These are phyloP conservation scores for Phycomyces nitens DNA, from an alignment of 192 early-diverging fungal species.

Conservation along the genomic window DNA sequence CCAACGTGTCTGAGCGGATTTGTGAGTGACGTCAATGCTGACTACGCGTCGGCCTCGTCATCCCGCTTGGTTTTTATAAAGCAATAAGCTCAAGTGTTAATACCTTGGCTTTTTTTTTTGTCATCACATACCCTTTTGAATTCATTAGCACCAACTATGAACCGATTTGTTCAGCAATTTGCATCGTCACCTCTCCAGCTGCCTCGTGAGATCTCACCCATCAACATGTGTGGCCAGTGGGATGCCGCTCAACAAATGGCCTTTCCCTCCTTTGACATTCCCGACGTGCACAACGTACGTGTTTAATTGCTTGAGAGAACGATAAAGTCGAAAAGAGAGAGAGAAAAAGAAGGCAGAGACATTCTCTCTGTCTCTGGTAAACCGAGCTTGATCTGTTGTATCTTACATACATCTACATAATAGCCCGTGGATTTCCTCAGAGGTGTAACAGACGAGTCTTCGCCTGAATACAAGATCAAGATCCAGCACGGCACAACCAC, in stretches of 20 bases:
- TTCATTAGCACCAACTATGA: slow-evolving; percentile 8
- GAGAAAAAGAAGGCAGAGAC: too few species aligned
- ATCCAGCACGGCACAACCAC: slow-evolving; percentile 98
- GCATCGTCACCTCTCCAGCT: slow-evolving; percentile 25
- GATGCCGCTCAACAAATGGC: slow-evolving; percentile 52
- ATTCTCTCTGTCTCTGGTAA: too few species aligned
- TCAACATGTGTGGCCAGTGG: slow-evolving; percentile 32
- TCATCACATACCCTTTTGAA: too few species aligned
- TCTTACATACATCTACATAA: background rate
- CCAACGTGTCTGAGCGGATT: background rate
- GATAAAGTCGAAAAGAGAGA: too few species aligned
- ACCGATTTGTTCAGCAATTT: slow-evolving; percentile 32
- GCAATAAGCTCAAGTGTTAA: too few species aligned
- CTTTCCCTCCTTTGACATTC: slow-evolving; percentile 54
- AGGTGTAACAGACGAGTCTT: slow-evolving; percentile 70
- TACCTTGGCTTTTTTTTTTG: background rate
- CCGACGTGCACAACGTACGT: slow-evolving; percentile 52
- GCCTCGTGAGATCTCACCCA: slow-evolving; percentile 11
- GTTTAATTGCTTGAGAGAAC: too few species aligned
- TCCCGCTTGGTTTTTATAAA: background rate
- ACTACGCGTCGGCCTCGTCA: background rate
- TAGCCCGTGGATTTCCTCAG: slow-evolving; percentile 87
- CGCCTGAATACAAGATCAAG: slow-evolving; percentile 80
- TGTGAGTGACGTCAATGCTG: slow-evolving; percentile 1
- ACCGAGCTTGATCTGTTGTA: background rate